Percentiles rank a stretch among this genome's conserved stretches.
phyloP scores from a whole-genome alignment of 176 grass and related monocot species.

The Bonia amplexicaulis region DNA sequence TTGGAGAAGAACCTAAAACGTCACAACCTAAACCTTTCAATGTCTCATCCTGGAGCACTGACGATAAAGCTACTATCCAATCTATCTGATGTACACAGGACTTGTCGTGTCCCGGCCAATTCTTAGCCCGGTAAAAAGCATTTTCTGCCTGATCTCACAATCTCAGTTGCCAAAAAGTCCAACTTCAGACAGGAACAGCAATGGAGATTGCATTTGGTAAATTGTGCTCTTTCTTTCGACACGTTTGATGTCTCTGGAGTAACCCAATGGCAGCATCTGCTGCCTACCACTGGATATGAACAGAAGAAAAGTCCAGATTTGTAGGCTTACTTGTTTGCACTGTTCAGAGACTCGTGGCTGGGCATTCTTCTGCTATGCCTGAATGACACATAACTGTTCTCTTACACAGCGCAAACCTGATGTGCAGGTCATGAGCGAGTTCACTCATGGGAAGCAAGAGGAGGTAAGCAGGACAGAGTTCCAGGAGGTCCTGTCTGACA shows the following conservation, averaged over 20 bases:
- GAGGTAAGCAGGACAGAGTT: conserved; percentile 78
- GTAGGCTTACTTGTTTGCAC: neutral
- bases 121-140: neutral
- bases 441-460: conserved; percentile 60
- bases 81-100: neutral
- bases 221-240: neutral
- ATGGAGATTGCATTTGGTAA: neutral
- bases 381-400: neutral
- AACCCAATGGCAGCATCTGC: neutral
- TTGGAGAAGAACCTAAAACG: conserved; percentile 21
- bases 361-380: neutral
- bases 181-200: neutral
- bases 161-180: neutral
- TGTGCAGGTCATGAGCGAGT: conserved; percentile 69
- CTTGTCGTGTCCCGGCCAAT: neutral
- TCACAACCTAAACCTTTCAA: neutral
- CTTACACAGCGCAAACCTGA: neutral
- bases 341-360: neutral
- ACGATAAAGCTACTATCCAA: neutral
- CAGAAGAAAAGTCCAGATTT: neutral
- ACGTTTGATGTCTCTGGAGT: neutral
- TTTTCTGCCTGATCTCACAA: neutral
- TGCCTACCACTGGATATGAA: neutral
- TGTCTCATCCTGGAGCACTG: neutral
- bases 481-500: conserved; percentile 59